Conservation (phyloP, 768 basidiomycete genomes). For the Amanita muscaria region DNA sequence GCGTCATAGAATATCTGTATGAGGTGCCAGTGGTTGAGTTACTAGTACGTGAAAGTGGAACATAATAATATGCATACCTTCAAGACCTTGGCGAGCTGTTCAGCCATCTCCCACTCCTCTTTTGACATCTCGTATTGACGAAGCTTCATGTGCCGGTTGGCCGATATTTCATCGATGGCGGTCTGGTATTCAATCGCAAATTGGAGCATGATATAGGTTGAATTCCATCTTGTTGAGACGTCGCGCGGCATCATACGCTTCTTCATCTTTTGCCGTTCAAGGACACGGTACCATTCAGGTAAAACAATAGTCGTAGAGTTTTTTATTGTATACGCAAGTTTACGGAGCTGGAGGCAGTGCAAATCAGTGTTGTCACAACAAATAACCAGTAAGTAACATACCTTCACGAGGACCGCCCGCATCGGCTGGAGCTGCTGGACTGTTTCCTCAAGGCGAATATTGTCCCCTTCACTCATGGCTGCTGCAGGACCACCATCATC, state of each 20-base stretch:
- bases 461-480: no score
- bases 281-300: conserved; percentile 12
- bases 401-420: no score
- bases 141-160: neutral
- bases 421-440: no score
- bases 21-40: no score
- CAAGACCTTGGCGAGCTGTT: neutral
- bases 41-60: no score
- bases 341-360: conserved; percentile 14
- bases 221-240: neutral
- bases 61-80: no score
- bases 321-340: conserved; percentile 17
- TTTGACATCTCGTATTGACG: neutral
- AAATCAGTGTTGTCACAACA: no score
- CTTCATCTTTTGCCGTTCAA: neutral
- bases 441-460: no score
- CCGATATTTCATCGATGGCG: neutral
- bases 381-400: no score
- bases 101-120: neutral
- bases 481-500: no score
- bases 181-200: neutral
- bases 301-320: conserved; percentile 17
- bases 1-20: no score
- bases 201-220: neutral
- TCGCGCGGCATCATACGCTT: neutral